Base-by-base conservation (phyloP, 176 grass and related monocot genomes). In the Dendrocalamus sinicus region DNA sequence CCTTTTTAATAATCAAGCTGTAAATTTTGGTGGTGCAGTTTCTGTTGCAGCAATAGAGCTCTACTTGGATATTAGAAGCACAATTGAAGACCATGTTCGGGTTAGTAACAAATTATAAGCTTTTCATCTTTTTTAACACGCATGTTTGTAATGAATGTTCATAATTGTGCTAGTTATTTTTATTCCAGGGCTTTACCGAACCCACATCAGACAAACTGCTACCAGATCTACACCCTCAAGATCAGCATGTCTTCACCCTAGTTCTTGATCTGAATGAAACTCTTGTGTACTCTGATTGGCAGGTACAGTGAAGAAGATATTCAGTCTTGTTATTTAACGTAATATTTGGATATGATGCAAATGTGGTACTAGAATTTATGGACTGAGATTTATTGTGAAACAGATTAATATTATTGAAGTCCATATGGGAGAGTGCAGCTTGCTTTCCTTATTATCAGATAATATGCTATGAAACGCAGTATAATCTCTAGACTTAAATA, bases 221-320 rank as follows among this genome's bases (percentile, higher is more conserved):
- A 53, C 96, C 93, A 76, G 93, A 94, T 85, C 74, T 98, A 81
- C 88, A 68, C 83, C 93, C 96, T 87, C 78, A 86, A 47, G 83
- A 92, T 45, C 67, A 91, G 86, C 69, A 88, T 82, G 71, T 91
- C 70, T 92, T 92, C 75, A 98, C 96, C 78, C 88, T 98, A 91
- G 91, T 98, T 89, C 90, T 98, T 50, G 96, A 98, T 75, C 88
- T 98, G 67, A 93, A 94, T 86, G 96, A 98, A 80, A 98, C 96
- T 71, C 92, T 98, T 64, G 93, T 98, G 39, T 94, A 89, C 86
- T 92, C 90, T 73, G 93, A 98, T 80, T 98, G 93, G 96, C 87
- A 92, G 96, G 96, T 98, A 73, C 59, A 44, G 63, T 70, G 50
- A 39, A 66, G 45, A 58, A 30, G 16, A 67, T 73, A 65, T 32